phyloP scores from a whole-genome alignment of 1,284 basidiomycete species.

The Inonotus hispidus region DNA sequence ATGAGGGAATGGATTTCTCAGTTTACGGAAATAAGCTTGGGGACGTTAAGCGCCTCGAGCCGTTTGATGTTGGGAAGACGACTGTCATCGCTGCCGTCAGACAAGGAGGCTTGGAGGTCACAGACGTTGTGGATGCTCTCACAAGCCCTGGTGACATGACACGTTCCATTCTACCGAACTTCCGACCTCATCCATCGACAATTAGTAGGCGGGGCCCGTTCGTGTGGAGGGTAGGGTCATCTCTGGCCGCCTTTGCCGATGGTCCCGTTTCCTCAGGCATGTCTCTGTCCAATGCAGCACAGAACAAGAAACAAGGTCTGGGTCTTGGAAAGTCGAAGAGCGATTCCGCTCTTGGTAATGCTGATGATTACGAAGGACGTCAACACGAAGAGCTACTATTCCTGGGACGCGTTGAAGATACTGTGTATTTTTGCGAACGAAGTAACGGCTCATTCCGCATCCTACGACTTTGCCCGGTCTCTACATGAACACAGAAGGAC shows the following conservation, averaged over 20 bases:
- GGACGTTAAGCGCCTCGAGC: slow-evolving; percentile 73
- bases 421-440: slow-evolving; percentile 76
- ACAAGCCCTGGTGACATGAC: slow-evolving; percentile 73
- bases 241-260: slow-evolving; percentile 41
- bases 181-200: slow-evolving; percentile 50
- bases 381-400: slow-evolving; percentile 67
- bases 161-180: slow-evolving; percentile 60
- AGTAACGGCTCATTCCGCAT: slow-evolving; percentile 69
- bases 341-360: slow-evolving; percentile 44
- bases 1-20: slow-evolving; percentile 46
- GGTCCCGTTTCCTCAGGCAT: slow-evolving; percentile 33
- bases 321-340: slow-evolving; percentile 42
- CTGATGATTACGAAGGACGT: slow-evolving; percentile 45
- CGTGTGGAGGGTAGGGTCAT: slow-evolving; percentile 74
- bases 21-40: slow-evolving; percentile 48
- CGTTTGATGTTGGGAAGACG: slow-evolving; percentile 66
- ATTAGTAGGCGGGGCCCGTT: slow-evolving; percentile 65
- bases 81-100: slow-evolving; percentile 77
- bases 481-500: not conserved
- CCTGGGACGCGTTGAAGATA: slow-evolving; percentile 66
- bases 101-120: slow-evolving; percentile 73
- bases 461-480: slow-evolving; percentile 49
- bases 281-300: slow-evolving; percentile 33
- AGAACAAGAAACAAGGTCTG: slow-evolving; percentile 42
- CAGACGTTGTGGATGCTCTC: slow-evolving; percentile 71